A percentile compares a stretch with the other conserved stretches of the same genome.
phyloP scores from a whole-genome alignment of 2,329 filamentous ascomycete genomes.

The Xylaria sp. region DNA sequence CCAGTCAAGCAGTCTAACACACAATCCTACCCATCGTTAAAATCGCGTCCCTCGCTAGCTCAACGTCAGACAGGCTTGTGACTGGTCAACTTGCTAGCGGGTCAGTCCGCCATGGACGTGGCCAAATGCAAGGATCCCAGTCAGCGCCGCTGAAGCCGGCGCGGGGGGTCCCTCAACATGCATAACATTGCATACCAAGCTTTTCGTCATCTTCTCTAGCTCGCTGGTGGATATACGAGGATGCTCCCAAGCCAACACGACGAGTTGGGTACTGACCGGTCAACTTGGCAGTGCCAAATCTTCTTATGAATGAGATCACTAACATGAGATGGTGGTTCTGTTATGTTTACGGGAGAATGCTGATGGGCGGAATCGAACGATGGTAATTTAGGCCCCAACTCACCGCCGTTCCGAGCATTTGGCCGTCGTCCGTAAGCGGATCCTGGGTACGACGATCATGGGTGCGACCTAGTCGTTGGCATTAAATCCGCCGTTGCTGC shows the following conservation, averaged over 20 bases:
- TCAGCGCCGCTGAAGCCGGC: slow-evolving; percentile 26
- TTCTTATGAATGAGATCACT: slow-evolving; percentile 32
- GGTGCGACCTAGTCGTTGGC: slow-evolving; percentile 21
- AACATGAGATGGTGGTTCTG: slow-evolving; percentile 34
- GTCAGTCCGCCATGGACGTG: slow-evolving; percentile 21
- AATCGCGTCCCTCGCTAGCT: not conserved
- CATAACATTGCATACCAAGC: slow-evolving; percentile 32
- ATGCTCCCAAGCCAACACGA: not conserved
- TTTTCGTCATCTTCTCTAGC: slow-evolving; percentile 16
- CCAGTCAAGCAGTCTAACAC: not conserved
- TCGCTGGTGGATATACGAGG: slow-evolving; percentile 13
- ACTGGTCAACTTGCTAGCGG: slow-evolving; percentile 23
- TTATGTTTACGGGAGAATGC: slow-evolving; percentile 24
- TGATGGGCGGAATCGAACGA: slow-evolving; percentile 32
- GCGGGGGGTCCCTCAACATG: slow-evolving; percentile 12
- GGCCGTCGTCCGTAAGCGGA: slow-evolving; percentile 22
- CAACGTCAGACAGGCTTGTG: slow-evolving; percentile 1
- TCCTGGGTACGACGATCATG: slow-evolving; percentile 18
- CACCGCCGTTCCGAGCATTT: slow-evolving; percentile 27
- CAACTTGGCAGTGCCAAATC: slow-evolving; percentile 20
- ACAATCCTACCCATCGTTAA: not conserved
- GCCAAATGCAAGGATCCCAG: slow-evolving; percentile 32
- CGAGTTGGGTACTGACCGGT: slow-evolving; percentile 22
- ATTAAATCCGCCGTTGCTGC: slow-evolving; percentile 6
- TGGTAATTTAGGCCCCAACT: slow-evolving; percentile 29